Evolutionary conservation across 2,329 filamentous ascomycete genomes (phyloP).

Genomic region (Neofusicoccum sp.): DNA sequence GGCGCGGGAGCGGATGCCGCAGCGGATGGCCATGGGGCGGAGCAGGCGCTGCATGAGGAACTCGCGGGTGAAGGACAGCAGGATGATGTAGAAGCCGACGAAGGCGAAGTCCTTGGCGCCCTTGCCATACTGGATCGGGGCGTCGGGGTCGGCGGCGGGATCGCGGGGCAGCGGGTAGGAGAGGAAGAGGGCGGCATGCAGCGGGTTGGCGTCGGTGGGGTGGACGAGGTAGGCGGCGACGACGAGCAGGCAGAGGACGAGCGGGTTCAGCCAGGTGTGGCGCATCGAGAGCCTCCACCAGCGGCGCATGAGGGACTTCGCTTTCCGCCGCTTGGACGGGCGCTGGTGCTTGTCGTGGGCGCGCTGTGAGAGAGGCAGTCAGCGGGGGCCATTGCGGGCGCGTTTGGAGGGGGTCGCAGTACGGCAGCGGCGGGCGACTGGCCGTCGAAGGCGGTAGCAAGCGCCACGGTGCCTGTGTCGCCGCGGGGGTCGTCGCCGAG

Average conservation of each 20-base stretch:
- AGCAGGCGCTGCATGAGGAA: constrained; percentile 93
- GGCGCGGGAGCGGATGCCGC: constrained; percentile 68
- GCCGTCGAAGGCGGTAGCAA: constrained; percentile 18
- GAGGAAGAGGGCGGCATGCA: constrained; percentile 83
- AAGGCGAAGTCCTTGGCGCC: constrained; percentile 85
- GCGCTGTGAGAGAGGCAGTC: constrained; percentile 29
- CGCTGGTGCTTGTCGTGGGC: constrained; percentile 31
- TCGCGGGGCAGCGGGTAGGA: constrained; percentile 73
- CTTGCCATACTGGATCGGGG: constrained; percentile 75
- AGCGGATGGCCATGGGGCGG: constrained; percentile 70
- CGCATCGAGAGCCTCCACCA: constrained; percentile 50
- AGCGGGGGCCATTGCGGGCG: constrained; percentile 11
- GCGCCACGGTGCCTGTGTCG: constrained; percentile 15
- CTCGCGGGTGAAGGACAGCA: constrained; percentile 90
- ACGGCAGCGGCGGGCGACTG: constrained; percentile 12
- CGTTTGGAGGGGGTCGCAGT: neutral
- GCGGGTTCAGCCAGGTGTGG: constrained; percentile 68
- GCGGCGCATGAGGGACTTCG: constrained; percentile 47
- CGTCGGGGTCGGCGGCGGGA: constrained; percentile 48
- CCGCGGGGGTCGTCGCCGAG: constrained; percentile 21
- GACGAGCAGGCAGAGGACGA: constrained; percentile 67
- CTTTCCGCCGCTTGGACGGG: constrained; percentile 51
- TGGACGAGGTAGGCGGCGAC: constrained; percentile 72
- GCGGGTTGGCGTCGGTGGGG: constrained; percentile 75
- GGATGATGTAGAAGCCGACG: constrained; percentile 84